Base-by-base conservation (phyloP, 768 basidiomycete genomes). In the Tremella mesenterica region DNA sequence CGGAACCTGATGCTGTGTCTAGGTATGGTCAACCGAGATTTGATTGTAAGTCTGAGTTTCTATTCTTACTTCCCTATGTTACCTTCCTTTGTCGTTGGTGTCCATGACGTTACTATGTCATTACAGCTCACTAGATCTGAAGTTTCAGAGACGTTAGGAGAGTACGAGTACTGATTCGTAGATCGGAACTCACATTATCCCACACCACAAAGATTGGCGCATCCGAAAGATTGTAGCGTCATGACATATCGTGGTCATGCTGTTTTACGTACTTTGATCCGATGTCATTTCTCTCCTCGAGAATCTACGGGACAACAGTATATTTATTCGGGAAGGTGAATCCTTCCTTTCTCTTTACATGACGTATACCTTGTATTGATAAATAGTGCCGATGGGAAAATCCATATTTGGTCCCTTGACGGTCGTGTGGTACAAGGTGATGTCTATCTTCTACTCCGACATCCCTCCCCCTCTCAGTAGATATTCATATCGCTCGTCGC, bases 241-340 rank as follows among this genome's bases (percentile, higher is more conserved):
- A 93, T 93, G 92, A 85, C 87, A 1, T 99, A 88, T 71, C 80
- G 88, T 38, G 95, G 95, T 1, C 95, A 97, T 68, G 77, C 82
- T 10, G 89, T 97, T 21, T 74, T 93, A 38, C 80, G 85, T 38
- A 99, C 95, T 0, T 81, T 99, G 52, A 95, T 99, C 61, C 80
- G 95, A 51, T 96, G 92, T 70, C 85, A 96, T 75, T 99, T 97
- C 75, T 92, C 89, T 61, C 95, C 95, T 20, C 78, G 78, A 4
- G 86, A 90, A 71, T 90, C 89, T 4, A 99, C 95, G 6, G 90
- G 91, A 8, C 79, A 81, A 53, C 86, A 86, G 61, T 99, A 97
- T 74, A 81, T 99, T 38, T 97, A 96, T 73, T 92, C 90, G 13
- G 23, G 25, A 33, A n/a, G n/a, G n/a, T n/a, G n/a, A n/a, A n/a